Base-by-base conservation (phyloP, 805 yeast genomes). In the Candida tibetensis region DNA sequence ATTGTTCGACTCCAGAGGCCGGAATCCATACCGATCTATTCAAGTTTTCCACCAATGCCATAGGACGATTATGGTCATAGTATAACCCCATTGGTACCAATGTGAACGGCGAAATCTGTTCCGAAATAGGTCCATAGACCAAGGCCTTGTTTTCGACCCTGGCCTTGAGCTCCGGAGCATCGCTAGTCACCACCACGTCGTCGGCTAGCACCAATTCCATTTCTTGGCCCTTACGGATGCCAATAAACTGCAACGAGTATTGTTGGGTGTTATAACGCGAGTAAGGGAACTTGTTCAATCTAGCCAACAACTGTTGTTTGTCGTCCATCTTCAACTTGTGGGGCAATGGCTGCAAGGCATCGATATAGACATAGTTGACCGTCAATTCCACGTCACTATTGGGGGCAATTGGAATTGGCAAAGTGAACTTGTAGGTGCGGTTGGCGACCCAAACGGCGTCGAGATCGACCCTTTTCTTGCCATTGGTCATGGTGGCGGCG, bases 21-120 rank as follows among this genome's bases (percentile, higher is more conserved):
- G 96, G 91, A 36, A 90, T 69, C 97, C 98, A 91, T 36, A 85
- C 60, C 33, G 84, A 85, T 56, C 97, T 77, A 41, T 76, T 69
- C 44, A 88, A 70, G 41, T 66, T 70, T 46, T 73, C 69, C 17
- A 80, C 85, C 45, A 75, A 73, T 14, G 80, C 64, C 39, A 88
- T 53, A 10, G 97, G 95, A 16, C 62, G 50, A 48, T 81, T 79
- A 60, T 77, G 86, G 40, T 74, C 77, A 64, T 76, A 90, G 26
- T 77, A 61, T 25, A 89, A 57, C 2, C 76, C 72, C 55, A 82
- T 55, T n/a, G 78, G 74, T 16, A 62, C 51, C 21, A 63, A 50
- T 0, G 76, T 59, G 48, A 66, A 74, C 2, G 90, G 74, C 18
- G 56, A 61, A 31, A 79, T 60, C 41, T 38, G 57, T 32, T 46